These are phyloP conservation scores for Parasarocladium wereldwijsianum DNA, from an alignment of 2,329 filamentous ascomycete genomes.

Conservation along the genomic window DNA sequence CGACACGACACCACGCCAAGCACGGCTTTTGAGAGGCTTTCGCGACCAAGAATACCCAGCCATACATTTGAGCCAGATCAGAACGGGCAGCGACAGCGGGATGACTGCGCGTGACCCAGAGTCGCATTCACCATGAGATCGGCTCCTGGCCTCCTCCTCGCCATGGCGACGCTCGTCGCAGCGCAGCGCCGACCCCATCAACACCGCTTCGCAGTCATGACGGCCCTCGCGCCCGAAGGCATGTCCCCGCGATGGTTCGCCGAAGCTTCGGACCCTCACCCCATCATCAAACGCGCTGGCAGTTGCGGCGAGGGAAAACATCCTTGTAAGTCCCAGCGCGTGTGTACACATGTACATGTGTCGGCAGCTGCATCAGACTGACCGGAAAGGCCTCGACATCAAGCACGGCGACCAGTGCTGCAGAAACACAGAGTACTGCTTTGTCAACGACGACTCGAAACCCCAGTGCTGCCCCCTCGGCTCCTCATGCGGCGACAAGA, in stretches of 20 bases:
- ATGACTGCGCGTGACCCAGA: too few species aligned
- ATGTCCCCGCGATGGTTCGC: slow-evolving; percentile 16
- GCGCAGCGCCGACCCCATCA: slow-evolving; percentile 1
- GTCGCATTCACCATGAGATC: too few species aligned
- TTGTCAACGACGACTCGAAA: slow-evolving; percentile 18
- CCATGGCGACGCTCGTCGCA: neutral
- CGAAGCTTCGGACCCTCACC: slow-evolving; percentile 12
- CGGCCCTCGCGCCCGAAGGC: slow-evolving; percentile 4
- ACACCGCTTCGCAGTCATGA: slow-evolving; percentile 2
- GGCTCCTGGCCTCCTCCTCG: neutral
- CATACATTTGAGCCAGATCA: too few species aligned
- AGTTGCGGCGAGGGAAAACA: slow-evolving; percentile 15
- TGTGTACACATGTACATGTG: neutral
- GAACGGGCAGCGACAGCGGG: too few species aligned
- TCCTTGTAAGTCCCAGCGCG: neutral
- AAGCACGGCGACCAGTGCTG: slow-evolving; percentile 24
- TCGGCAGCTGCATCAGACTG: neutral
- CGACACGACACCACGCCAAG: too few species aligned
- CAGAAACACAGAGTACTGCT: slow-evolving; percentile 28
- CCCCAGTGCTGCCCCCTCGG: slow-evolving; percentile 27
- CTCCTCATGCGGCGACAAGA: slow-evolving; percentile 23
- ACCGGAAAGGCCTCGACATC: slow-evolving; percentile 24
- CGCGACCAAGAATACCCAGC: too few species aligned
- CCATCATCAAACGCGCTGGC: slow-evolving; percentile 12
- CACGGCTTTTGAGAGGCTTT: too few species aligned